Evolutionary conservation across 306 rosid species (phyloP).

Genomic region (Pachyrhizus erosus): DNA sequence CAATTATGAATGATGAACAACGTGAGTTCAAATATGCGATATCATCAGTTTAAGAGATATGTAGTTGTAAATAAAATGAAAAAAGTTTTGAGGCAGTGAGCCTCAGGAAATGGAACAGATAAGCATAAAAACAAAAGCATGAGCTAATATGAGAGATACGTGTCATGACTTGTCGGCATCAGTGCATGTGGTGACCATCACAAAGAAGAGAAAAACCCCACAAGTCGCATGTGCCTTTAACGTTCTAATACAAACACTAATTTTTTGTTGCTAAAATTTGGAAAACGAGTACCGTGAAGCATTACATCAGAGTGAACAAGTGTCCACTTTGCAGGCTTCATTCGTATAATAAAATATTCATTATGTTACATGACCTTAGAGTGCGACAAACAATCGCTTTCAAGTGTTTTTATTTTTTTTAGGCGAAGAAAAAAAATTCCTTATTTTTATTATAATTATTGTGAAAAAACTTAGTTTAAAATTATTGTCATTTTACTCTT

Average conservation of each 20-base stretch:
- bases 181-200: conserved; percentile 55
- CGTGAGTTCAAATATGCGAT: not conserved
- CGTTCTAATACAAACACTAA: not conserved
- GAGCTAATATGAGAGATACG: conserved; percentile 41
- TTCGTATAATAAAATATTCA: no score
- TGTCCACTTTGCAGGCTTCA: conserved; percentile 12
- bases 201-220: conserved; percentile 27
- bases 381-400: conserved; percentile 40
- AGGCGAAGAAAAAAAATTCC: not conserved
- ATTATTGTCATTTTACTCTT: no score
- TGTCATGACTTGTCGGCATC: conserved; percentile 36
- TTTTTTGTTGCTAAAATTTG: conserved; percentile 15
- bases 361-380: no score
- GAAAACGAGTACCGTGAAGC: conserved; percentile 5
- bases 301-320: conserved; percentile 28
- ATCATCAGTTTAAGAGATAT: not conserved
- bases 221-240: conserved; percentile 40
- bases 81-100: not conserved
- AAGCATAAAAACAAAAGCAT: conserved; percentile 3
- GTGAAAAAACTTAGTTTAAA: no score
- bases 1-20: not conserved
- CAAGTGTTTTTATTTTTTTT: not conserved
- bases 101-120: not conserved
- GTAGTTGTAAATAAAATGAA: not conserved
- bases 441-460: no score